Conservation (phyloP, 2,329 filamentous ascomycete species). For the Pseudogymnoascus verrucosus region DNA sequence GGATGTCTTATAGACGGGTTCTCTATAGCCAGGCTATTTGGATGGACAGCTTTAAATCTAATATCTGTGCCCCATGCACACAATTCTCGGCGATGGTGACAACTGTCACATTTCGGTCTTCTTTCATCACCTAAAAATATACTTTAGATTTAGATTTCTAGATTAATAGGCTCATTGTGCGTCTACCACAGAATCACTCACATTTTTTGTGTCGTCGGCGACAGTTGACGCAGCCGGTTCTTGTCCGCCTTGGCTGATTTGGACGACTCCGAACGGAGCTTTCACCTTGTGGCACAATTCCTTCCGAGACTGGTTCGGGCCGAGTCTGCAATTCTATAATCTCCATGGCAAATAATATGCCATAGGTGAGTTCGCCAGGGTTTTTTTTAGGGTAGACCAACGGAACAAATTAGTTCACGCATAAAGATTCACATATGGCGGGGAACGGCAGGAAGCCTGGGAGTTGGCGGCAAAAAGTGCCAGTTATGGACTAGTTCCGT, state of each 20-base stretch:
- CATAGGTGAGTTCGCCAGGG: not conserved
- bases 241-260: slow-evolving; percentile 21
- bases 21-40: slow-evolving; percentile 23
- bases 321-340: not conserved
- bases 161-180: not conserved
- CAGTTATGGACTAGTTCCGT: not conserved
- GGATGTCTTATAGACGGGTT: slow-evolving; percentile 27
- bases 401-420: no score
- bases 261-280: not conserved
- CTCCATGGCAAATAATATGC: not conserved
- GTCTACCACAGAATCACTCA: slow-evolving; percentile 9
- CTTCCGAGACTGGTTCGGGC: not conserved
- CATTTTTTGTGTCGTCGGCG: slow-evolving; percentile 29
- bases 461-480: not conserved
- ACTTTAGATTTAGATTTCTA: not conserved
- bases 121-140: slow-evolving; percentile 23
- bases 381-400: not conserved
- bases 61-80: slow-evolving; percentile 28
- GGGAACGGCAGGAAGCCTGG: not conserved
- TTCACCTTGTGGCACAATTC: not conserved
- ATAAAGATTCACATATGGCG: no score
- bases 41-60: slow-evolving; percentile 27
- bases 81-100: slow-evolving; percentile 24
- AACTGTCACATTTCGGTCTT: slow-evolving; percentile 27
- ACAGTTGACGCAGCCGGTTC: slow-evolving; percentile 28